Evolutionary conservation across 768 basidiomycete genomes (phyloP).

Genomic region (Termitomyces sp.): DNA sequence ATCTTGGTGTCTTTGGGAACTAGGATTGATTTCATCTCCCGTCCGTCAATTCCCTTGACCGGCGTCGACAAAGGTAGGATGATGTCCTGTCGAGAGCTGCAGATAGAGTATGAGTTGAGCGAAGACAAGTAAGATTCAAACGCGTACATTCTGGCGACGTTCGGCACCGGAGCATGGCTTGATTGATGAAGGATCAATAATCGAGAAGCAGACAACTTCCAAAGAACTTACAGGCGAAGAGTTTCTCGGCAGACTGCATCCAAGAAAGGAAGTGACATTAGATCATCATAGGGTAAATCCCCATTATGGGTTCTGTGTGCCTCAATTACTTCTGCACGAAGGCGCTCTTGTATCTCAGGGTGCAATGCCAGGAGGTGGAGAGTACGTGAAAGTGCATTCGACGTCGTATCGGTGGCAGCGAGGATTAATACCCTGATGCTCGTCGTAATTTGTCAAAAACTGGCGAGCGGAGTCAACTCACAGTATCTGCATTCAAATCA

Average conservation of each 20-base stretch:
- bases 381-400: neutral
- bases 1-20: too few species aligned
- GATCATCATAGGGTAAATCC: neutral
- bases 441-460: too few species aligned
- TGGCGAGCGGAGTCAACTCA: too few species aligned
- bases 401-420: neutral
- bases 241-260: neutral
- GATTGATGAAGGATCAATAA: neutral
- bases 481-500: too few species aligned
- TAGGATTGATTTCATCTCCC: neutral
- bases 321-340: neutral
- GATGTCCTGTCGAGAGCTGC: neutral
- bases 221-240: neutral
- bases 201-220: neutral
- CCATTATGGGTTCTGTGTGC: neutral
- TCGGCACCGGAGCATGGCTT: neutral
- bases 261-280: neutral
- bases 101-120: too few species aligned
- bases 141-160: neutral
- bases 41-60: neutral
- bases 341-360: neutral
- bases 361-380: neutral
- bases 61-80: neutral
- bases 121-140: neutral
- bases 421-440: neutral